phyloP scores from a whole-genome alignment of 768 basidiomycete species.

The Fibroporia radiculosa region DNA sequence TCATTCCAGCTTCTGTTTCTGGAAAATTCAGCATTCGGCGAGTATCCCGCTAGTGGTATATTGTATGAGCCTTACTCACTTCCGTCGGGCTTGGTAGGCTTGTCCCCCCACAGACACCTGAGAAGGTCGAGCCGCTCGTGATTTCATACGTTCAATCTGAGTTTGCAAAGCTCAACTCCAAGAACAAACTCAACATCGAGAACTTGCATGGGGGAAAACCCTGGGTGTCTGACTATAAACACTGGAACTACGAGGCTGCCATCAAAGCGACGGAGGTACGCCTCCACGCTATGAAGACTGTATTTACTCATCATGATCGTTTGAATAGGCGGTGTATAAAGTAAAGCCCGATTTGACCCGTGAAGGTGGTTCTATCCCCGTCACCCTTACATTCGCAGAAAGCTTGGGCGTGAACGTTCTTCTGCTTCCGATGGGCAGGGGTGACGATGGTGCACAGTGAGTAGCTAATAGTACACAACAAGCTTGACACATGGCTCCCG shows the following conservation, averaged over 20 bases:
- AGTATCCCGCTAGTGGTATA: conserved; percentile 11
- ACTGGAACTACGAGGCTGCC: conserved; percentile 93
- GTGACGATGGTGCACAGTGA: conserved; percentile 91
- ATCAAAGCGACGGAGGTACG: conserved; percentile 72
- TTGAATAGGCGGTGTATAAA: conserved; percentile 46
- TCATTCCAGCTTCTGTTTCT: conserved; percentile 82
- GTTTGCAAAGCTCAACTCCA: conserved; percentile 78
- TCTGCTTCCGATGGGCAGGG: conserved; percentile 87
- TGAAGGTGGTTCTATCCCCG: conserved; percentile 93
- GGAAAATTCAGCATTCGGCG: conserved; percentile 95
- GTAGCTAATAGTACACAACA: conserved; percentile 21
- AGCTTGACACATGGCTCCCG: neutral
- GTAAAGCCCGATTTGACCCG: conserved; percentile 76
- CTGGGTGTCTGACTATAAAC: conserved; percentile 78
- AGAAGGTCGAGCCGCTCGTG: conserved; percentile 61
- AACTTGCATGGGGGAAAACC: conserved; percentile 77
- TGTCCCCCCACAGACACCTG: conserved; percentile 85
- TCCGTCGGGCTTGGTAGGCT: conserved; percentile 31
- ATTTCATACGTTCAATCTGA: conserved; percentile 61
- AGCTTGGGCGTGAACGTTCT: conserved; percentile 80
- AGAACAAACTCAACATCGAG: conserved; percentile 74
- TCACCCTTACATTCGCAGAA: conserved; percentile 91
- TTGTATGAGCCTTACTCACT: neutral
- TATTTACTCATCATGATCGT: neutral
- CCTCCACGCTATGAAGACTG: neutral